These are phyloP conservation scores for Sugiyamaella boreocaroliniensis DNA, from an alignment of 805 yeast genomes.

Conservation along the genomic window DNA sequence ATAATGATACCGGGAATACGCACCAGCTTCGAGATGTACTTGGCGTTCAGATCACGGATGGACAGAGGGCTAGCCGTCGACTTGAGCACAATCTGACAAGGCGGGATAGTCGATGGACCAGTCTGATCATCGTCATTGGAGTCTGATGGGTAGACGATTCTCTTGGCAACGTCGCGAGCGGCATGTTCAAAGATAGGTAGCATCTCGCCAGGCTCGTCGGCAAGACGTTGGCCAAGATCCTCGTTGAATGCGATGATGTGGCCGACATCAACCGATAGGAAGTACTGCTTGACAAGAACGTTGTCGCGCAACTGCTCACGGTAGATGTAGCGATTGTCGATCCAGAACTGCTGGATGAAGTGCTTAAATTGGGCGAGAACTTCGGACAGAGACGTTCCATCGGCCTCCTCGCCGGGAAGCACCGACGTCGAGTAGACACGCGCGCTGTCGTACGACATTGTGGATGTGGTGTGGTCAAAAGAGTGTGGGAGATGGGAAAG, in stretches of 20 bases:
- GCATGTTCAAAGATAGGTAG: conserved; percentile 68
- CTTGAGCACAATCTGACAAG: conserved; percentile 71
- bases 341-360: conserved; percentile 79
- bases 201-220: conserved; percentile 83
- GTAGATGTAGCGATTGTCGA: conserved; percentile 74
- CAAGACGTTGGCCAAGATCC: conserved; percentile 73
- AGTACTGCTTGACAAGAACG: conserved; percentile 66
- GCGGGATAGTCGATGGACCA: conserved; percentile 45
- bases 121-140: conserved; percentile 40
- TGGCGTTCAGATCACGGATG: conserved; percentile 77
- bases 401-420: conserved; percentile 74
- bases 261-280: conserved; percentile 67
- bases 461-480: not conserved
- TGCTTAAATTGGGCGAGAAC: conserved; percentile 48
- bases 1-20: conserved; percentile 90
- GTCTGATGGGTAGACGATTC: conserved; percentile 36
- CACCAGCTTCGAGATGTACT: conserved; percentile 82
- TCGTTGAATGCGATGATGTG: conserved; percentile 85
- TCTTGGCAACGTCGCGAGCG: conserved; percentile 60
- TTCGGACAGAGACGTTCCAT: conserved; percentile 32
- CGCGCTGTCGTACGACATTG: conserved; percentile 36
- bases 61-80: conserved; percentile 67
- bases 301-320: conserved; percentile 82
- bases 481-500: not conserved
- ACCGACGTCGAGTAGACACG: conserved; percentile 57